Base-by-base conservation (phyloP, 176 grass and related monocot genomes). In the Dendrocalamus sinicus region DNA sequence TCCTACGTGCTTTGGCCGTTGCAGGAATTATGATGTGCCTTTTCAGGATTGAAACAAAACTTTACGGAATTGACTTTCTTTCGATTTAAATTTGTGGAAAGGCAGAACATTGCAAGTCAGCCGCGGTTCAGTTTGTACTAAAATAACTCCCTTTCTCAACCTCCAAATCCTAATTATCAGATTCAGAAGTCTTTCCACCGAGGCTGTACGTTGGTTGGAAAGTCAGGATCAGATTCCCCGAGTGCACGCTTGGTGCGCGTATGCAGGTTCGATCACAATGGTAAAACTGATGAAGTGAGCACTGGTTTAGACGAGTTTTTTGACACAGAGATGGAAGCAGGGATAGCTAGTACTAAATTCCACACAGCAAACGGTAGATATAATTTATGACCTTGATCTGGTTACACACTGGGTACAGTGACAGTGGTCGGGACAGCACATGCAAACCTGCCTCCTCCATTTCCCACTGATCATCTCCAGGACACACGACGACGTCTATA, bases 361-460 rank as follows among this genome's bases (percentile, higher is more conserved):
- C 43, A 68, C 26, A 12, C 47, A 60, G 8, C 53, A 40, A 66
- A 78, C 57, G 14, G 40, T 69, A 75, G 51, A 77, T 23, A 87
- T 84, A 91, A 75, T 79, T 87, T 91, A 87, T 76, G 55, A 78
- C 59, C 16, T 62, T 77, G 72, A 26, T 81, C 16, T 78, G 63
- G 50, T 78, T 70, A 77, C 85, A 79, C 74, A 85, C 62, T 32
- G 70, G 70, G 63, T 85, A 88, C 61, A 76, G 73, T 54, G 86
- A 87, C 32, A 22, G 77, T 54, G 76, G 76, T 76, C 81, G 89
- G 89, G 89, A 88, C 78, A 66, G 76, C 85, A 84, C 81, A 88
- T 84, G 41, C 43, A 84, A 79, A 59, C 57, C 55, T 84, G 80
- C 64, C 76, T 70, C 85, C 85, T 85, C 85, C 76, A 76, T 81